phyloP scores from a whole-genome alignment of 441 rosid species.

The Theobroma grandiflorum region DNA sequence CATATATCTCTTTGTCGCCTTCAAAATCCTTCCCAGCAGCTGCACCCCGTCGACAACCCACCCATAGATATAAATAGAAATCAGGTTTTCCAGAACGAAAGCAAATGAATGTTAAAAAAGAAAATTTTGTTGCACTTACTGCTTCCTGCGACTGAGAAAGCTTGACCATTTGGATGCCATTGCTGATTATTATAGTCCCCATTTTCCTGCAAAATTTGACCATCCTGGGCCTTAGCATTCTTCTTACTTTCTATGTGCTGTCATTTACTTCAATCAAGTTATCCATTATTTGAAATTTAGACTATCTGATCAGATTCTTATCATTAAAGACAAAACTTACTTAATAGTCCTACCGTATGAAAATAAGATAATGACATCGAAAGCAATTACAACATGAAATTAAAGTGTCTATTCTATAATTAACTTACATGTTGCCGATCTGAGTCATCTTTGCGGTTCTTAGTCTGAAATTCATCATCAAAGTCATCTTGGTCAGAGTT shows the following conservation, averaged over 20 bases:
- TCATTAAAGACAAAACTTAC: no score
- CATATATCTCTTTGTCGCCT: conserved; percentile 68
- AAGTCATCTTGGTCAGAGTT: conserved; percentile 65
- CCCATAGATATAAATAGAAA: background rate
- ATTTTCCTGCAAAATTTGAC: conserved; percentile 58
- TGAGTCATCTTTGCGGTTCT: conserved; percentile 47
- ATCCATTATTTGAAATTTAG: background rate
- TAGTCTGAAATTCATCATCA: conserved; percentile 68
- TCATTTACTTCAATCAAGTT: background rate
- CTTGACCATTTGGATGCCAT: conserved; percentile 56
- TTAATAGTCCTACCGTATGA: no score
- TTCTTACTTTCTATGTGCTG: background rate
- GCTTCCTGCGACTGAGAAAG: conserved; percentile 81
- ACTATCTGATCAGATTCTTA: background rate
- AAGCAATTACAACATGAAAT: no score
- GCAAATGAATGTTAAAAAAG: background rate
- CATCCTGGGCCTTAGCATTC: background rate
- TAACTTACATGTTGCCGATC: conserved; percentile 42
- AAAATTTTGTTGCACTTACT: conserved; percentile 42
- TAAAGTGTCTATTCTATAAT: background rate
- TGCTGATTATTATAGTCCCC: conserved; percentile 62
- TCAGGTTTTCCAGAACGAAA: background rate
- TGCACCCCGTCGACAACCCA: conserved; percentile 27
- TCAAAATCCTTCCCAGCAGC: conserved; percentile 76
- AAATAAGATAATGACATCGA: no score